Evolutionary conservation across 169 alveolate species (phyloP).

Genomic region (Theileria parva): DNA sequence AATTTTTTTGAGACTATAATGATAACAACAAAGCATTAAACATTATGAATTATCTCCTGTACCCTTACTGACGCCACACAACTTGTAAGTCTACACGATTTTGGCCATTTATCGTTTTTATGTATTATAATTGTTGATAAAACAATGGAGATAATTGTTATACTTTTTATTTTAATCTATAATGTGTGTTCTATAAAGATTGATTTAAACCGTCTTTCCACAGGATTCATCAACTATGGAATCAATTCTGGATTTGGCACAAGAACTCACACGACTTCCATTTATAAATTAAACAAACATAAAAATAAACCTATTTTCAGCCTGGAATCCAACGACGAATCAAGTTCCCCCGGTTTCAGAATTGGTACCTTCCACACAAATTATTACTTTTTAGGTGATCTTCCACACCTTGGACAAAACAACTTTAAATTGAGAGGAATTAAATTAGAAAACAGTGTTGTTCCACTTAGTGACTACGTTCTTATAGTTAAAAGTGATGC

Average conservation of each 20-base stretch:
- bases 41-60: neutral
- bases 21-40: neutral
- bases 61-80: neutral
- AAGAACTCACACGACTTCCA: conserved; percentile 3
- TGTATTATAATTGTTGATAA: neutral
- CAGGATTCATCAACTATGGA: neutral
- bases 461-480: conserved; percentile 57
- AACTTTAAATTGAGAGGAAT: conserved; percentile 43
- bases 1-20: neutral
- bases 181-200: neutral
- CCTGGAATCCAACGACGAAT: conserved; percentile 10
- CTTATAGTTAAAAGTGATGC: conserved; percentile 30
- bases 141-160: neutral
- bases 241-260: neutral
- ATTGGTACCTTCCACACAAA: conserved; percentile 12
- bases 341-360: conserved; percentile 18
- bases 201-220: too few relatives aligned
- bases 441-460: conserved; percentile 23
- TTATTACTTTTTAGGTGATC: conserved; percentile 12
- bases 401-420: conserved; percentile 24
- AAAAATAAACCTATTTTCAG: neutral
- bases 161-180: neutral
- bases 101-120: neutral
- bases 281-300: neutral
- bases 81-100: neutral